phyloP scores from a whole-genome alignment of 805 yeast genomes.

The Ogataea glucozyma region DNA sequence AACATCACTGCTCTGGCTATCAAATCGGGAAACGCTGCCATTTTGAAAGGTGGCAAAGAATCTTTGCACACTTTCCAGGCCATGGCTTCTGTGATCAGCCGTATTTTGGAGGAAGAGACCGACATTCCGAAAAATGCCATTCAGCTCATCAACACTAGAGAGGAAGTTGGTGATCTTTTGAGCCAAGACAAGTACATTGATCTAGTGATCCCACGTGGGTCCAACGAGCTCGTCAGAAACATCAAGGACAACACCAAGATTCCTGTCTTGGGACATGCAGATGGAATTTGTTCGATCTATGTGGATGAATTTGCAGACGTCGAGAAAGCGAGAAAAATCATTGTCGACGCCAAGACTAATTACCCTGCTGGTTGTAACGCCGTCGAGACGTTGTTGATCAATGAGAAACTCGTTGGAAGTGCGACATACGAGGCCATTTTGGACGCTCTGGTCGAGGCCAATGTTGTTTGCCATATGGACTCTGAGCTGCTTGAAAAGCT shows the following conservation, averaged over 20 bases:
- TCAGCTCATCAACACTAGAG: constrained; percentile 85
- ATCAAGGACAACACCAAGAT: constrained; percentile 88
- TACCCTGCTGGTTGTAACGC: constrained; percentile 99
- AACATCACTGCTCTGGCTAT: constrained; percentile 94
- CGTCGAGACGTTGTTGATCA: constrained; percentile 78
- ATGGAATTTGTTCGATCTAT: constrained; percentile 91
- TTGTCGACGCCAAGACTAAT: constrained; percentile 88
- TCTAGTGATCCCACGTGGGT: constrained; percentile 97
- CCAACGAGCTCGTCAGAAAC: constrained; percentile 83
- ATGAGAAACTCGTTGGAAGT: constrained; percentile 40
- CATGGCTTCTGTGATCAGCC: constrained; percentile 70
- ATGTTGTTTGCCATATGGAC: constrained; percentile 74
- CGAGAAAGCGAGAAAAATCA: constrained; percentile 71
- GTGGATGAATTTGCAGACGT: constrained; percentile 77
- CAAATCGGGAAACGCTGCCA: constrained; percentile 96
- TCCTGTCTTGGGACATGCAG: constrained; percentile 98
- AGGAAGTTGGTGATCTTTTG: constrained; percentile 82
- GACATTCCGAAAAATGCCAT: constrained; percentile 79
- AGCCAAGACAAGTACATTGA: constrained; percentile 88
- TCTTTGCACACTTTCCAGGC: constrained; percentile 80
- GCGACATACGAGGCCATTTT: constrained; percentile 21
- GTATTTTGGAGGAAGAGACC: constrained; percentile 56
- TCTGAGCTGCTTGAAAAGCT: constrained; percentile 44
- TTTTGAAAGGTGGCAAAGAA: constrained; percentile 96
- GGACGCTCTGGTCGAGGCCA: constrained; percentile 51